phyloP scores from a whole-genome alignment of 163 green algal genomes.

The Scenedesmus sp. region DNA sequence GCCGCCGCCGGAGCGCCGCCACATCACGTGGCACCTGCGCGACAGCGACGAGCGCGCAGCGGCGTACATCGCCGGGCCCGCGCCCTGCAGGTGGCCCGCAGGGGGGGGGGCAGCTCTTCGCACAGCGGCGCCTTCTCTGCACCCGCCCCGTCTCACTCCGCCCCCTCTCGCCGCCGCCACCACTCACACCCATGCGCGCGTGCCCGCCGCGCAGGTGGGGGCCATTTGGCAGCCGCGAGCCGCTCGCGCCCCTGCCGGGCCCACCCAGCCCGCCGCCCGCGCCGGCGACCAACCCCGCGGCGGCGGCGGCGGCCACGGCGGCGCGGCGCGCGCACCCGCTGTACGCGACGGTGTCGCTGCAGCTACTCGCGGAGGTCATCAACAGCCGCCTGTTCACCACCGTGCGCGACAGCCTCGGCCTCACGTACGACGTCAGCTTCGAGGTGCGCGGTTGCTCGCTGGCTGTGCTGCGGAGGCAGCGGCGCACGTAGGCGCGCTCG shows the following conservation, averaged over 20 bases:
- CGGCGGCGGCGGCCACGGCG: constrained; percentile 35
- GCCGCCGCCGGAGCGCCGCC: constrained; percentile 53
- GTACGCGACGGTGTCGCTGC: constrained; percentile 55
- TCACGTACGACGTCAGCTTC: constrained; percentile 99
- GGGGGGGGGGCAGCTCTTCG: too few relatives aligned
- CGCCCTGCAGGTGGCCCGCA: constrained; percentile 84
- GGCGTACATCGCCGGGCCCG: constrained; percentile 91
- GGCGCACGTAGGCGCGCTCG: too few relatives aligned
- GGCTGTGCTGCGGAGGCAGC: too few relatives aligned
- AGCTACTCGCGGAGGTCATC: constrained; percentile 76
- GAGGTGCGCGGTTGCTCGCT: constrained; percentile 66
- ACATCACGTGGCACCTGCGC: constrained; percentile 80
- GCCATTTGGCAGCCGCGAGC: constrained; percentile 25
- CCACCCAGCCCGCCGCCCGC: constrained; percentile 39
- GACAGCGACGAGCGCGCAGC: constrained; percentile 96
- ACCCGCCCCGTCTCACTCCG: too few relatives aligned
- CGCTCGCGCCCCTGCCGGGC: constrained; percentile 9
- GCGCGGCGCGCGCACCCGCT: constrained; percentile 57
- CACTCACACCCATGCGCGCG: too few relatives aligned
- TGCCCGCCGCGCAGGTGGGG: constrained; percentile 64
- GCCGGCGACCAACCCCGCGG: constrained; percentile 41
- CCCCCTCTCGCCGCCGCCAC: too few relatives aligned
- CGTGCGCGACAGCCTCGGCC: constrained; percentile 90
- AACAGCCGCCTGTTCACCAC: constrained; percentile 99
- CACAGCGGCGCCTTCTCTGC: too few relatives aligned